Conservation (phyloP, 2,329 filamentous ascomycete species). For the Fusarium concolor region DNA sequence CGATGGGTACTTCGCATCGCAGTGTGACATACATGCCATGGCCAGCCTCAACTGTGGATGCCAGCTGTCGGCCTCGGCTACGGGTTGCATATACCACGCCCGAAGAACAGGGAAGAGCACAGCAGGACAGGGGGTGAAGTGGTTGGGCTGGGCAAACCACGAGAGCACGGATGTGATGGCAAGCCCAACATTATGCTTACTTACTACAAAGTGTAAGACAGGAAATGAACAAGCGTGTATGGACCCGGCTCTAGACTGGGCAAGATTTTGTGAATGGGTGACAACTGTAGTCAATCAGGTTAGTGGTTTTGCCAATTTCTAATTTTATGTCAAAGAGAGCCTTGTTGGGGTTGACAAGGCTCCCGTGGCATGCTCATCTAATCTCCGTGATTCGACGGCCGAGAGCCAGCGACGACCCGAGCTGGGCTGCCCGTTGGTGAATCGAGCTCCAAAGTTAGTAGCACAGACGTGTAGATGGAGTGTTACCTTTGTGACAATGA, state of each 20-base stretch:
- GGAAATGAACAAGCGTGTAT: not conserved
- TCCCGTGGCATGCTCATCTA: conserved; percentile 8
- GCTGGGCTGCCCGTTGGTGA: not conserved
- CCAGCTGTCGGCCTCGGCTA: conserved; percentile 20
- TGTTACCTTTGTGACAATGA: conserved; percentile 4
- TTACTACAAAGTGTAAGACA: conserved; percentile 14
- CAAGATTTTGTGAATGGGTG: not conserved
- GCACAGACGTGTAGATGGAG: not conserved
- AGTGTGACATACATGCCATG: conserved; percentile 33
- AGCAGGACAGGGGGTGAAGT: not conserved
- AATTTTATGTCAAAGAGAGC: conserved; percentile 17
- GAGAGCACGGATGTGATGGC: not conserved
- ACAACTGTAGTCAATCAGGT: not conserved
- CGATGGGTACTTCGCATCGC: not conserved
- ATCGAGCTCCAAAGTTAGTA: not conserved
- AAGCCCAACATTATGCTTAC: conserved; percentile 30
- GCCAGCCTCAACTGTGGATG: conserved; percentile 39
- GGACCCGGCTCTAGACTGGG: not conserved
- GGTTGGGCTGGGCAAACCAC: conserved; percentile 17
- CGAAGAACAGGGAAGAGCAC: conserved; percentile 7
- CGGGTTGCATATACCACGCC: conserved; percentile 23
- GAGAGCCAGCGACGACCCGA: conserved; percentile 3
- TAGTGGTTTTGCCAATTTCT: conserved; percentile 14
- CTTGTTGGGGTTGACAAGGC: not conserved
- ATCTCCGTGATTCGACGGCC: conserved; percentile 30